These are phyloP conservation scores for Cornus controversa DNA, from an alignment of 148 eudicot genomes.

Conservation along the genomic window DNA sequence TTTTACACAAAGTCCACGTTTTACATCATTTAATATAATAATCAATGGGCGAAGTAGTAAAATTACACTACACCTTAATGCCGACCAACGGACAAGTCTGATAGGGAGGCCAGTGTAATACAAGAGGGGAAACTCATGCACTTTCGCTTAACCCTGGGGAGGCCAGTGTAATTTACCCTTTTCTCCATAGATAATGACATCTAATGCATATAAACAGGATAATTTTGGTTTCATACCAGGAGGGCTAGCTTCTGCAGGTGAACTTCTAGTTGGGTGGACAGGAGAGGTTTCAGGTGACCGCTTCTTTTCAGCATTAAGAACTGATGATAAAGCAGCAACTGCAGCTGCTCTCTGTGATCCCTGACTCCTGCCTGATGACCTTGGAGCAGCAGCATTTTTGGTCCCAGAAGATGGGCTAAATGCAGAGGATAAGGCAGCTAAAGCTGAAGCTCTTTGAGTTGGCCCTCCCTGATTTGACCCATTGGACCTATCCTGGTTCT, in stretches of 20 bases:
- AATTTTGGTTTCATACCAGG: slow-evolving; percentile 37
- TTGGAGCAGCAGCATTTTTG: slow-evolving; percentile 47
- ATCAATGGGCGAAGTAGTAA: too few relatives aligned
- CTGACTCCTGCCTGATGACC: slow-evolving; percentile 40
- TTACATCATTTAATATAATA: not conserved
- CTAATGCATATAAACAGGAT: not conserved
- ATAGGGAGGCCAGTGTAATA: too few relatives aligned
- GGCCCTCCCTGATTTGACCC: slow-evolving; percentile 69
- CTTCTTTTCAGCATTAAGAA: slow-evolving; percentile 90
- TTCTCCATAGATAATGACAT: not conserved
- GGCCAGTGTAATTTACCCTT: not conserved
- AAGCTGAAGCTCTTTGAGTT: slow-evolving; percentile 76
- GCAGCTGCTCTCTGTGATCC: slow-evolving; percentile 98
- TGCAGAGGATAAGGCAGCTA: slow-evolving; percentile 81
- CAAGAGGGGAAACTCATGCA: too few relatives aligned
- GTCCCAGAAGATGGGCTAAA: slow-evolving; percentile 68
- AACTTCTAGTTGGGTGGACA: slow-evolving; percentile 50
- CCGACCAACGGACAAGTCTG: too few relatives aligned
- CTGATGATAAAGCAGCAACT: slow-evolving; percentile 87
- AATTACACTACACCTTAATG: too few relatives aligned
- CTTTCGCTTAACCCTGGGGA: too few relatives aligned
- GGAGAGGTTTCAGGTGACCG: slow-evolving; percentile 65
- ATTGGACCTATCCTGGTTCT: slow-evolving; percentile 61
- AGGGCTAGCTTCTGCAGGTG: slow-evolving; percentile 49
- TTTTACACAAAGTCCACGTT: not conserved